Percentiles rank a stretch among this genome's conserved stretches.
Evolutionary conservation across 352 stramenopile genomes (phyloP).

Genomic region (Globisporangium ultimum): DNA sequence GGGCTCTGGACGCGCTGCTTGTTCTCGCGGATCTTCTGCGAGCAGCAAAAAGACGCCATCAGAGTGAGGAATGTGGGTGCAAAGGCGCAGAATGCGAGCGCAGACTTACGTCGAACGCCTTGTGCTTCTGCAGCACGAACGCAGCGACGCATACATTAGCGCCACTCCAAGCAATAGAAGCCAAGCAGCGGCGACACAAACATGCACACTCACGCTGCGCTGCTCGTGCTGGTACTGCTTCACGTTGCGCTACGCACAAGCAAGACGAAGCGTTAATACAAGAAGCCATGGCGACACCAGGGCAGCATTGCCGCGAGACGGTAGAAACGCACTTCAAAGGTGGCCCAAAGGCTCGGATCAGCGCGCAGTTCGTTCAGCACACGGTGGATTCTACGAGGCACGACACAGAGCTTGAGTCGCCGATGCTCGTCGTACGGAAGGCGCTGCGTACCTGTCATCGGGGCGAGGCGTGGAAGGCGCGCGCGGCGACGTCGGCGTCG

Average conservation of each 20-base stretch:
- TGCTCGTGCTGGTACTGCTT: too few species aligned
- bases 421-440: background rate
- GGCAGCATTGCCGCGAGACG: background rate
- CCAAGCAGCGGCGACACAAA: background rate
- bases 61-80: background rate
- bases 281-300: too few species aligned
- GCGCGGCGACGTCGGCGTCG: slow-evolving; percentile 13
- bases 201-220: too few species aligned
- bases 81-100: slow-evolving; percentile 7
- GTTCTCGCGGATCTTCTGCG: slow-evolving; percentile 65
- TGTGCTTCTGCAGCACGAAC: slow-evolving; percentile 22
- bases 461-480: slow-evolving; percentile 15
- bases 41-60: background rate
- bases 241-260: slow-evolving; percentile 20
- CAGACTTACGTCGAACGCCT: slow-evolving; percentile 27
- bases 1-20: slow-evolving; percentile 33
- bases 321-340: slow-evolving; percentile 37
- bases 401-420: background rate
- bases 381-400: slow-evolving; percentile 36
- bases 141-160: background rate
- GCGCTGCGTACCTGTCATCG: slow-evolving; percentile 22
- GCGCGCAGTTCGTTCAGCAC: slow-evolving; percentile 56
- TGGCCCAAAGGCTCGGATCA: slow-evolving; percentile 47
- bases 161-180: background rate
- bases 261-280: background rate